Percentiles rank a stretch among this genome's conserved stretches.
phyloP scores from a whole-genome alignment of 108 stramenopile species.

The Fragilaria crotonensis region DNA sequence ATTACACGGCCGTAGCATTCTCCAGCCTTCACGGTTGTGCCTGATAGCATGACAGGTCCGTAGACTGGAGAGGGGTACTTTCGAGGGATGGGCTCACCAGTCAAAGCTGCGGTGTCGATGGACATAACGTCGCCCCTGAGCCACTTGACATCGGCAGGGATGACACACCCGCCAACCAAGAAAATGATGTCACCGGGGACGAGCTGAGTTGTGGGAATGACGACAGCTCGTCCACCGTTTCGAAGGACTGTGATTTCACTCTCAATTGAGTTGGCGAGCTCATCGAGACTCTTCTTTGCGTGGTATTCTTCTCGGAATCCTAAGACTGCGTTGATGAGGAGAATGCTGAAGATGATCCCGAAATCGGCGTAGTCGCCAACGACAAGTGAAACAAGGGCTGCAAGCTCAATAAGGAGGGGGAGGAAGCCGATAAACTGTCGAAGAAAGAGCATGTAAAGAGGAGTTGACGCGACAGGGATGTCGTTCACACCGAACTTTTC shows the following conservation, averaged over 20 bases:
- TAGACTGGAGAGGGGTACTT: conserved; percentile 12
- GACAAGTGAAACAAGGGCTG: conserved; percentile 27
- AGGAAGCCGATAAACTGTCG: conserved; percentile 41
- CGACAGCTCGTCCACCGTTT: conserved; percentile 36
- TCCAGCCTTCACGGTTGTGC: conserved; percentile 56
- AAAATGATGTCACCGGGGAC: conserved; percentile 82
- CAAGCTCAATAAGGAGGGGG: conserved; percentile 40
- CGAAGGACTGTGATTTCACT: conserved; percentile 48
- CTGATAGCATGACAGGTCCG: too few species aligned
- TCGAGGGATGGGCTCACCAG: conserved; percentile 76
- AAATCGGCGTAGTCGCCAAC: conserved; percentile 32
- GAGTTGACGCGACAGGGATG: conserved; percentile 17
- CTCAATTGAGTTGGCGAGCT: conserved; percentile 36
- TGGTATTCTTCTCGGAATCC: conserved; percentile 73
- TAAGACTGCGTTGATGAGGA: conserved; percentile 49
- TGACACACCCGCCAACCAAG: conserved; percentile 60
- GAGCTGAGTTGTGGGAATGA: conserved; percentile 34
- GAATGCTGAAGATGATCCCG: conserved; percentile 35
- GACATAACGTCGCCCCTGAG: conserved; percentile 53
- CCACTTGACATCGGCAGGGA: conserved; percentile 76
- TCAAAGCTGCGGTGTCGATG: conserved; percentile 74
- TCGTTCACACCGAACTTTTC: conserved; percentile 43
- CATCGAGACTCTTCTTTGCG: conserved; percentile 61
- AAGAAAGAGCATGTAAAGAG: conserved; percentile 31
- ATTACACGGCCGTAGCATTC: conserved; percentile 65